A percentile compares a stretch with the other conserved stretches of the same genome.
These are phyloP conservation scores for Oenanthe javanica DNA, from an alignment of 140 eudicot genomes.

Conservation along the genomic window DNA sequence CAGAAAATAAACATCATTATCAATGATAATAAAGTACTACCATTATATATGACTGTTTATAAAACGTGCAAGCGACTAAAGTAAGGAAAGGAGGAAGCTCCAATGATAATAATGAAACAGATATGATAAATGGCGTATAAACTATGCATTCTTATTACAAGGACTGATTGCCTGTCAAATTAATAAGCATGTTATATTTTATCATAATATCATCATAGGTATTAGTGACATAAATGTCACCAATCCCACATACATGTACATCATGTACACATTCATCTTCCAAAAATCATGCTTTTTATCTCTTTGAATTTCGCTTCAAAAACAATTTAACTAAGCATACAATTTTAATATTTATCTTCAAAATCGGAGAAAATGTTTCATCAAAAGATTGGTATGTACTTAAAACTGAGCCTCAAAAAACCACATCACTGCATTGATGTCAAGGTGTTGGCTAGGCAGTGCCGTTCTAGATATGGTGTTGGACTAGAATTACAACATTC, in stretches of 20 bases:
- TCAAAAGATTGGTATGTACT: too few relatives aligned
- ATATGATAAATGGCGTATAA: not conserved
- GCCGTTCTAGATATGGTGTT: not conserved
- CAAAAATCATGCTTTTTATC: not conserved
- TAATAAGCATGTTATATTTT: not conserved
- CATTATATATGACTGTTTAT: not conserved
- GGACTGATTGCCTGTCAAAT: not conserved
- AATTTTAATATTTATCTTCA: too few relatives aligned
- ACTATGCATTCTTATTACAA: not conserved
- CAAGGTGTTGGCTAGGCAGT: not conserved
- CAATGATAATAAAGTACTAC: not conserved
- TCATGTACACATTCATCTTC: not conserved
- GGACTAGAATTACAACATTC: not conserved
- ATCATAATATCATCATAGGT: too few relatives aligned
- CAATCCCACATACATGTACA: not conserved
- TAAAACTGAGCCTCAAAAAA: not conserved
- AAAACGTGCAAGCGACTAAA: not conserved
- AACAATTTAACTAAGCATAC: too few relatives aligned
- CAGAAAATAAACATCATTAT: not conserved
- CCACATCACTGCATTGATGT: not conserved
- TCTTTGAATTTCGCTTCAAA: not conserved
- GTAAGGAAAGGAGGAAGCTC: not conserved
- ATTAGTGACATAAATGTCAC: too few relatives aligned
- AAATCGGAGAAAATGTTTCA: too few relatives aligned
- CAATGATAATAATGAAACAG: too few relatives aligned